Conservation (phyloP, 2,329 filamentous ascomycete genomes). For the Penicillium polonicum region DNA sequence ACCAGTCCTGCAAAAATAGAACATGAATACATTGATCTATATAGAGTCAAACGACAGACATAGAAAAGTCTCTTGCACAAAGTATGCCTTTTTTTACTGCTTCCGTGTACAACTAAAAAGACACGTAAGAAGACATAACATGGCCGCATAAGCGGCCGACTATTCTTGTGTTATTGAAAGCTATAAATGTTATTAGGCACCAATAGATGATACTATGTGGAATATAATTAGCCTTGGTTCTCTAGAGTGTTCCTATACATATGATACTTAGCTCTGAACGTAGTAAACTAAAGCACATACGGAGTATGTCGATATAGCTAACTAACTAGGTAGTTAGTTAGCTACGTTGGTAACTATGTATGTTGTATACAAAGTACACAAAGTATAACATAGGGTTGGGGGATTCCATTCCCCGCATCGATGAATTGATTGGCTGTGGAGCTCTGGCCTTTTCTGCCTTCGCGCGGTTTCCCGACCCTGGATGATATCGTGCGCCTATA, state of each 20-base stretch:
- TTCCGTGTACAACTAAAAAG: too few species aligned
- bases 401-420: conserved; percentile 14
- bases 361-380: too few species aligned
- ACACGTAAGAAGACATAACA: too few species aligned
- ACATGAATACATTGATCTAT: background rate
- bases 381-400: background rate
- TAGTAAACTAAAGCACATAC: background rate
- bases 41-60: background rate
- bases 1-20: too few species aligned
- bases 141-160: too few species aligned
- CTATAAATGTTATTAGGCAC: background rate
- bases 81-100: too few species aligned
- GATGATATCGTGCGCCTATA: background rate
- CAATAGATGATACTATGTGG: background rate
- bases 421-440: conserved; percentile 13
- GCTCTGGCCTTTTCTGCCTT: conserved; percentile 10
- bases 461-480: background rate
- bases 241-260: background rate
- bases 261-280: background rate
- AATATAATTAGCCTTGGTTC: too few species aligned
- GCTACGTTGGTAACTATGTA: too few species aligned
- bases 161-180: background rate
- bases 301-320: too few species aligned
- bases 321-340: too few species aligned
- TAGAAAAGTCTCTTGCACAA: too few species aligned